These are phyloP conservation scores for Tulasnella calospora DNA, from an alignment of 768 basidiomycete species.

Conservation along the genomic window DNA sequence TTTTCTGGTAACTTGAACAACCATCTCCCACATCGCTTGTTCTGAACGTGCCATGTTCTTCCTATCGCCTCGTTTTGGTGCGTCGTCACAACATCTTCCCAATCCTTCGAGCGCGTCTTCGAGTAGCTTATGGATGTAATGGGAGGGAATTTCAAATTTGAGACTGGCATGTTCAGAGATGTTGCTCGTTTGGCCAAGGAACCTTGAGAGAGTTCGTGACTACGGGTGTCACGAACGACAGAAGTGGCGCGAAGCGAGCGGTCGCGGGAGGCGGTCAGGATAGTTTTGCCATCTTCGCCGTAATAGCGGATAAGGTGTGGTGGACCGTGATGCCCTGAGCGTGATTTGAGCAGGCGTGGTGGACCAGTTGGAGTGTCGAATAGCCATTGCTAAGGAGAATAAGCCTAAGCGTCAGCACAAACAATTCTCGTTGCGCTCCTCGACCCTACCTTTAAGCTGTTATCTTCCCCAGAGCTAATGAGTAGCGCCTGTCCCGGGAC, in stretches of 20 bases:
- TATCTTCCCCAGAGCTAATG: conserved; percentile 87
- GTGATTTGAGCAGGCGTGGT: conserved; percentile 83
- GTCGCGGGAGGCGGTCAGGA: conserved; percentile 84
- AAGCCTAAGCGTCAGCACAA: neutral
- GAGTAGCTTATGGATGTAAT: conserved; percentile 76
- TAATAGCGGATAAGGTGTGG: conserved; percentile 92
- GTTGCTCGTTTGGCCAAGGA: conserved; percentile 79
- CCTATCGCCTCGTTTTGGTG: conserved; percentile 79
- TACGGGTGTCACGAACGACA: conserved; percentile 90
- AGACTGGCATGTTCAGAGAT: conserved; percentile 67
- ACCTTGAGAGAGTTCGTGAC: conserved; percentile 92
- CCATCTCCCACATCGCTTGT: conserved; percentile 63
- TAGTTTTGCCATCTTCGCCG: conserved; percentile 93
- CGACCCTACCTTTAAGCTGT: conserved; percentile 76
- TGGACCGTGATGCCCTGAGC: conserved; percentile 87
- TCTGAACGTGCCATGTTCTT: conserved; percentile 81
- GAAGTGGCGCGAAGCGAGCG: conserved; percentile 84
- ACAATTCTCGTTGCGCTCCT: neutral
- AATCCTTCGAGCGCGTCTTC: conserved; percentile 78
- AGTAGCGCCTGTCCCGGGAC: conserved; percentile 87
- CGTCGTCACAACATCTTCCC: conserved; percentile 94
- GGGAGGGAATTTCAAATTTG: conserved; percentile 78
- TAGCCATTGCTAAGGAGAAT: conserved; percentile 77
- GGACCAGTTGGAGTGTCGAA: conserved; percentile 86
- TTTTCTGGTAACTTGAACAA: conserved; percentile 12